Evolutionary conservation across 164 flowering plant genomes (phyloP), one percentile per base, ranked within the genome.

Genomic region (Annona squamosa): DNA sequence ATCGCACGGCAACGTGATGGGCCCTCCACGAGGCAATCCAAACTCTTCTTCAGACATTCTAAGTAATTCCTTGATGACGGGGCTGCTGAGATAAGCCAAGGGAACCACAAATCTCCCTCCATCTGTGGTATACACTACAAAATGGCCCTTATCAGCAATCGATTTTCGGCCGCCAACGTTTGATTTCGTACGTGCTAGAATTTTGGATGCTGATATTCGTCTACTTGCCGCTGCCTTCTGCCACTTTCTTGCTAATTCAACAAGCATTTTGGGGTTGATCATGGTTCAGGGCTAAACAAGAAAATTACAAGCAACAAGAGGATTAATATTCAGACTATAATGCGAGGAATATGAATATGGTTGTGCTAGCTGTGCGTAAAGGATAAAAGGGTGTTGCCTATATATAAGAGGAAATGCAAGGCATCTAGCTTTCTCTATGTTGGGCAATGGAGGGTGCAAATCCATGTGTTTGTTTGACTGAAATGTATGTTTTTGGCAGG

Each of bases 1-100:
- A 59, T 77, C 80, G 44, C 82, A 80, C 3, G 80, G 82, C 7
- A 80, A 9, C 43, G 44, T 70, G 37, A 77, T 71, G 3, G 79
- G 77, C 4, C 77, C 73, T 48, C 66, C 13, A 13, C 71, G 41
- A 2, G 71, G 74, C 61, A 80, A 57, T 18, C 79, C 77, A 69
- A 77, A 80, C 52, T 72, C 79, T 12, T 76, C 82, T 67, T 76
- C 79, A n/a, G 81, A 48, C 71, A 79, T 73, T 48, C 26, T 46
- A 17, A 76, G 46, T 12, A 79, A 69, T 72, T 76, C 72, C 37
- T n/a, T 70, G 56, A 76, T 61, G 4, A 76, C 62, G 52, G 65
- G 62, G 18, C 45, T 42, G 7, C 4, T 63, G 4, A 79, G 77
- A 73, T 57, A 76, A 6, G 3, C 57, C 70, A 79, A 71, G 3